Conservation (phyloP, 257 asterid species). For the Leptodermis oblonga region DNA sequence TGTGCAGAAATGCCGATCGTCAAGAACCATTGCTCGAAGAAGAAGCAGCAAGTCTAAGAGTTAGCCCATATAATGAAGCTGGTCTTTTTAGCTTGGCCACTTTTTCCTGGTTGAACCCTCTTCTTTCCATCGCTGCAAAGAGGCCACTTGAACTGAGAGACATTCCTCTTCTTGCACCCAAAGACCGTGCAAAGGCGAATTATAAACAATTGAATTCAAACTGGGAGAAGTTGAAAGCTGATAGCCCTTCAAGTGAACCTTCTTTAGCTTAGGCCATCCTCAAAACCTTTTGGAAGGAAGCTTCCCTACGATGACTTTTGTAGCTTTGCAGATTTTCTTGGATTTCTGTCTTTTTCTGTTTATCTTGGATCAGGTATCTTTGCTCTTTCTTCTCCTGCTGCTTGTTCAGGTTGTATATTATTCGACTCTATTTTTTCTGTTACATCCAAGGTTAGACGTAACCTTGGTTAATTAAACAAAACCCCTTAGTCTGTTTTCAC, state of each 20-base stretch:
- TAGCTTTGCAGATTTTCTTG: too few relatives aligned
- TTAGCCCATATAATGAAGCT: conserved; percentile 85
- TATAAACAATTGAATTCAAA: conserved; percentile 68
- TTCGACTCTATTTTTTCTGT: too few relatives aligned
- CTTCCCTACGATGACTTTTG: too few relatives aligned
- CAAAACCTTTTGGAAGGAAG: conserved; percentile 84
- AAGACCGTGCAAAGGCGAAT: conserved; percentile 85
- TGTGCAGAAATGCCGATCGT: conserved; percentile 55
- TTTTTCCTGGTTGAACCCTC: conserved; percentile 94
- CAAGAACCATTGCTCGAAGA: conserved; percentile 68
- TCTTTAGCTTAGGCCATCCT: conserved; percentile 86
- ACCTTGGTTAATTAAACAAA: too few relatives aligned
- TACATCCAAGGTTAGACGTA: too few relatives aligned
- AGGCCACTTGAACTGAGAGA: conserved; percentile 93
- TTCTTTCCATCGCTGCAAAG: conserved; percentile 83
- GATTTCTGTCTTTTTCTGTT: too few relatives aligned
- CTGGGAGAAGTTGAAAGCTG: conserved; percentile 79
- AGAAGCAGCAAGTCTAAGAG: conserved; percentile 86
- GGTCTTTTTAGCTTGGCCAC: conserved; percentile 78
- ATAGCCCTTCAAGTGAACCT: conserved; percentile 52
- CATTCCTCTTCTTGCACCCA: conserved; percentile 73
- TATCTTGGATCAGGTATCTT: too few relatives aligned
- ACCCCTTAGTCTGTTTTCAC: too few relatives aligned
- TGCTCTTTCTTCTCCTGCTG: too few relatives aligned
- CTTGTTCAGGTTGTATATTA: too few relatives aligned